Evolutionary conservation across 345 rosid genomes (phyloP), one percentile per base, ranked within the genome.

Genomic region (Citrus hindsii): DNA sequence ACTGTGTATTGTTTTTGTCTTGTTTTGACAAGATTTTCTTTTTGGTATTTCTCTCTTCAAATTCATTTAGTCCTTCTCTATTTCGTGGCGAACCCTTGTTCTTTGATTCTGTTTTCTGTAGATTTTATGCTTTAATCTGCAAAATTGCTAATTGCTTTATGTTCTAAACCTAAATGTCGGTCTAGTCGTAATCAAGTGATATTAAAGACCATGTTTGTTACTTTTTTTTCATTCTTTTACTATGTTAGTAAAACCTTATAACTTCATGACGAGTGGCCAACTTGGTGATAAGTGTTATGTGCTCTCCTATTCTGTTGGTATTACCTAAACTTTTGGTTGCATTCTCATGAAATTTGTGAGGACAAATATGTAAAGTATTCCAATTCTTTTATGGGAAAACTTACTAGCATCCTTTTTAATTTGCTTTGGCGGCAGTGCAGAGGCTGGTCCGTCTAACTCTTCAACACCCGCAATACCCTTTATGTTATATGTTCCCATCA

Each of bases 361-460:
- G 14, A 62, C 77, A 28, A 28, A n/a, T 30, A 10, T 63, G 40
- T 46, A 19, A 9, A 40, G 48, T 24, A 28, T 30, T 48, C 7
- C 6, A 73, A 9, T 70, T 42, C 30, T 33, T 42, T 27, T 22
- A 53, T 71, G 25, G 6, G 32, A 32, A 60, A 30, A 69, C 66
- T n/a, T 48, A 13, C 58, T 66, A 60, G 80, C 70, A 81, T 62
- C 32, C 51, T 82, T 81, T 48, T 25, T 86, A 62, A 83, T 83
- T 79, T 72, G 67, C 74, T 30, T 70, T 84, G 76, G 86, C 89
- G 93, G 87, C 85, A 81, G 77, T 87, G 90, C 93, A 91, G 98
- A 91, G 86, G 87, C 81, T 95, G 76, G 94, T 92, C 55, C 86
- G 91, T 67, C 79, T 82, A 84, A 95, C 99, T 56, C 65, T 92